Evolutionary conservation across 257 asterid genomes (phyloP).

Genomic region (Scutellaria galericulata): DNA sequence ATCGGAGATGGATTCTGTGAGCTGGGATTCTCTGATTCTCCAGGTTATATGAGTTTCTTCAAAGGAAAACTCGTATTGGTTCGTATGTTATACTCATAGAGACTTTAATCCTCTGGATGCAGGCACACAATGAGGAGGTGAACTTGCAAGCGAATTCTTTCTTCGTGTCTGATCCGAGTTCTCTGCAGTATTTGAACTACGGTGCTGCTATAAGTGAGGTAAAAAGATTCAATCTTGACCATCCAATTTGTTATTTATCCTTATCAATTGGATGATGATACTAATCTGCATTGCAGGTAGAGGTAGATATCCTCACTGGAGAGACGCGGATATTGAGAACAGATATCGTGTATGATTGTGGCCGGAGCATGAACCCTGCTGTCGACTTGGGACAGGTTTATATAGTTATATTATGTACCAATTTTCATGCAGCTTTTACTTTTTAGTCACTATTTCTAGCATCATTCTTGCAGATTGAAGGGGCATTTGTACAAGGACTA

Average conservation of each 20-base stretch:
- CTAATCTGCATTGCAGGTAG: slow-evolving; percentile 14
- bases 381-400: slow-evolving; percentile 36
- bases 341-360: slow-evolving; percentile 35
- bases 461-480: slow-evolving; percentile 66
- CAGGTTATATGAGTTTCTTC: slow-evolving; percentile 6
- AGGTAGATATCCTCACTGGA: slow-evolving; percentile 33
- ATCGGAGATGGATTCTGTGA: slow-evolving; percentile 6
- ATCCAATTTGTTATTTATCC: neutral
- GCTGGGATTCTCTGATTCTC: slow-evolving; percentile 29
- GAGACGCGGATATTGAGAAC: slow-evolving; percentile 27
- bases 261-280: neutral
- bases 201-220: slow-evolving; percentile 38
- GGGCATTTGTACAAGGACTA: slow-evolving; percentile 85
- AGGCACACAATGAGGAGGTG: slow-evolving; percentile 33
- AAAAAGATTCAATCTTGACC: neutral
- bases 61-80: neutral
- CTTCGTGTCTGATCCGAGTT: slow-evolving; percentile 27
- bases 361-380: slow-evolving; percentile 30
- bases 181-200: slow-evolving; percentile 21
- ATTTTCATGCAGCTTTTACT: neutral
- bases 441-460: neutral
- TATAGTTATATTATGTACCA: too few relatives aligned
- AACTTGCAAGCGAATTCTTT: slow-evolving; percentile 27
- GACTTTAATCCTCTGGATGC: neutral
- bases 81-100: neutral